phyloP scores from a whole-genome alignment of 1,139 yeast species.

The Yamadazyma songkhlaensis region DNA sequence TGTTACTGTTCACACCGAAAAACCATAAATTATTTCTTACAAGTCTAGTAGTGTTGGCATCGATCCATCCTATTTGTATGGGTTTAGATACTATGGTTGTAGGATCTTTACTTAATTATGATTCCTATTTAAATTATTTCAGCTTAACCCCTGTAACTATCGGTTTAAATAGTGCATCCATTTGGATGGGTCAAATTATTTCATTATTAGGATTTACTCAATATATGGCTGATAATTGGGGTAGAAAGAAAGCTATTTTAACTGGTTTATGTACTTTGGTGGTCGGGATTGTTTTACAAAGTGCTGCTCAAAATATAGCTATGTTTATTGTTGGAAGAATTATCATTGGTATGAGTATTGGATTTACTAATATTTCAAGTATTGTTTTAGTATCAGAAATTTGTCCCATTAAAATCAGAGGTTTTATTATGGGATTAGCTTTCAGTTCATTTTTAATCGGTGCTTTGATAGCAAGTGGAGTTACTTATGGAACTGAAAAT shows the following conservation, averaged over 20 bases:
- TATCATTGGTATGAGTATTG: slow-evolving; percentile 15
- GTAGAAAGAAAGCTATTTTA: slow-evolving; percentile 14
- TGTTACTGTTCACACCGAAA: slow-evolving; percentile 1
- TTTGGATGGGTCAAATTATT: slow-evolving; percentile 15
- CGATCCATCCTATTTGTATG: slow-evolving; percentile 14
- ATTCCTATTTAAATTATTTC: slow-evolving; percentile 12
- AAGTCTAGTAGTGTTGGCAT: slow-evolving; percentile 8
- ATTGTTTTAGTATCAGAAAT: slow-evolving; percentile 16
- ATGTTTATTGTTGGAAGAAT: slow-evolving; percentile 18
- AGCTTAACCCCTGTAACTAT: slow-evolving; percentile 13
- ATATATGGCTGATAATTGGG: slow-evolving; percentile 12
- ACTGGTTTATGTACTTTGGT: slow-evolving; percentile 10
- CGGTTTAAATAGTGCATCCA: slow-evolving; percentile 15
- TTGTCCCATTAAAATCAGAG: slow-evolving; percentile 11
- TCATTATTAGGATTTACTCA: slow-evolving; percentile 10
- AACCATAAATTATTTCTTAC: not conserved
- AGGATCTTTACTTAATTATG: slow-evolving; percentile 15
- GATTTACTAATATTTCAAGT: slow-evolving; percentile 11
- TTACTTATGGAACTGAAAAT: slow-evolving; percentile 14
- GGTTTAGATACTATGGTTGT: slow-evolving; percentile 16
- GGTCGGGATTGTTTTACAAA: slow-evolving; percentile 16
- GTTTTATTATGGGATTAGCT: slow-evolving; percentile 13
- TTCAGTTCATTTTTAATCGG: slow-evolving; percentile 13
- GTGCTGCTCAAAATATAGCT: slow-evolving; percentile 16
- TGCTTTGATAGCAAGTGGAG: slow-evolving; percentile 12